These are phyloP conservation scores for Xylariaceae sp. DNA, from an alignment of 2,329 filamentous ascomycete genomes.

Conservation along the genomic window DNA sequence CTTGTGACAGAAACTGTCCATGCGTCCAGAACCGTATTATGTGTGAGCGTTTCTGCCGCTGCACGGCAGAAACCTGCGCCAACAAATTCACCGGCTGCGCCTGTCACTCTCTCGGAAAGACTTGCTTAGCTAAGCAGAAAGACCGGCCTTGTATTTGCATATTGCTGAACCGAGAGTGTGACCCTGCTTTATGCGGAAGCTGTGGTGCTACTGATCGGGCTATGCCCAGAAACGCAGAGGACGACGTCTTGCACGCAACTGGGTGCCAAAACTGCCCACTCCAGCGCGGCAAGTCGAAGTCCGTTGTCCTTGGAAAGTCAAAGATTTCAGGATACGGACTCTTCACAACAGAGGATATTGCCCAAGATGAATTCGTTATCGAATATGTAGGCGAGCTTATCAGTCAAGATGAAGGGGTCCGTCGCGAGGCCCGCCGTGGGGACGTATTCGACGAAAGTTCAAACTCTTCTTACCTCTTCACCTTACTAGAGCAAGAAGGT, in stretches of 20 bases:
- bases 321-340: slow-evolving; percentile 77
- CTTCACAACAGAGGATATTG: slow-evolving; percentile 72
- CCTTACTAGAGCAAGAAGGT: slow-evolving; percentile 63
- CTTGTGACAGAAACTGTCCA: slow-evolving; percentile 66
- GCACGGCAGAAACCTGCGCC: slow-evolving; percentile 62
- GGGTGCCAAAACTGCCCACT: slow-evolving; percentile 76
- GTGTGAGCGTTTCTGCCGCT: slow-evolving; percentile 76
- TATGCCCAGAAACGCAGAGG: slow-evolving; percentile 69
- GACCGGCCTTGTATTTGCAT: slow-evolving; percentile 72
- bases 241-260: slow-evolving; percentile 59
- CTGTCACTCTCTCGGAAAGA: slow-evolving; percentile 66
- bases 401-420: slow-evolving; percentile 70
- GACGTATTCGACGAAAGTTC: slow-evolving; percentile 67
- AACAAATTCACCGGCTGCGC: slow-evolving; percentile 71
- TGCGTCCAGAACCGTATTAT: slow-evolving; percentile 67
- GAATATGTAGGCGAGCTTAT: slow-evolving; percentile 84
- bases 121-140: slow-evolving; percentile 61
- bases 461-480: slow-evolving; percentile 69
- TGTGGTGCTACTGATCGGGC: slow-evolving; percentile 74
- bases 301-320: slow-evolving; percentile 72
- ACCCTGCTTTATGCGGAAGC: slow-evolving; percentile 72
- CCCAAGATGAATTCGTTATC: slow-evolving; percentile 73
- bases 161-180: slow-evolving; percentile 77
- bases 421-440: slow-evolving; percentile 66
- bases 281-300: slow-evolving; percentile 70